Base-by-base conservation (phyloP, 208 protist species). In the Trypanosoma vivax region DNA sequence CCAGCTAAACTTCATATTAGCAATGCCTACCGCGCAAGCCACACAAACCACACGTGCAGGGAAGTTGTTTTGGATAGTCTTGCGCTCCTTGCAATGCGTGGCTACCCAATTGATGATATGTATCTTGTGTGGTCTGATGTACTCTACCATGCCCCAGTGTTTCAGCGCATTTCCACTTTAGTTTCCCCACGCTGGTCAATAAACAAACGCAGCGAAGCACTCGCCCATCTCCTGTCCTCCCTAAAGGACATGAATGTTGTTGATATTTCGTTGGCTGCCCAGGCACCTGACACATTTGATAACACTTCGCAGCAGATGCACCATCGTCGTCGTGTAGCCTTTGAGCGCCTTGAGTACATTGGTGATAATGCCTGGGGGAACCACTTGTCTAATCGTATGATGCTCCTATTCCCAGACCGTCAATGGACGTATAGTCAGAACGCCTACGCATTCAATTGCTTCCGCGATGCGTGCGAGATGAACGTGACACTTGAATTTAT, bases 281-380 rank as follows among this genome's bases (percentile, higher is more conserved):
- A 52, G 21, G 52, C 46, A 27, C 53, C 49, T 23, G 49, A 46
- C 34, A 53, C 39, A 21, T 50, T 51, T 63, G 47, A 45, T 19
- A 65, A 41, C 19, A 28, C 40, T 0, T 16, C 50, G 5, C 43
- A 57, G 39, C 49, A 65, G 34, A 5, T 46, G 35, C 60, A 66
- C 25, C 76, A 77, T 41, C 73, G 78, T 13, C 87, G 80, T 14
- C 76, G 83, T 33, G 45, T 91, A 14, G 80, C 73, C 10, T 90
- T 87, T 64, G 83, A 94, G 23, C 64, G 87, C 19, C 33, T 87
- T 24, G 83, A 94, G 62, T 94, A 90, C 70, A 79, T 94, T 56
- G 87, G 87, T 0, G 87, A 94, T 61, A 82, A 61, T 55, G 66
- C 65, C 24, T 91, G 87, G 87, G 72, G 83, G 18, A 58, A 65